A percentile compares a stretch with the other conserved stretches of the same genome.
phyloP scores from a whole-genome alignment of 2,329 filamentous ascomycete species.

The Xylaria sp. region DNA sequence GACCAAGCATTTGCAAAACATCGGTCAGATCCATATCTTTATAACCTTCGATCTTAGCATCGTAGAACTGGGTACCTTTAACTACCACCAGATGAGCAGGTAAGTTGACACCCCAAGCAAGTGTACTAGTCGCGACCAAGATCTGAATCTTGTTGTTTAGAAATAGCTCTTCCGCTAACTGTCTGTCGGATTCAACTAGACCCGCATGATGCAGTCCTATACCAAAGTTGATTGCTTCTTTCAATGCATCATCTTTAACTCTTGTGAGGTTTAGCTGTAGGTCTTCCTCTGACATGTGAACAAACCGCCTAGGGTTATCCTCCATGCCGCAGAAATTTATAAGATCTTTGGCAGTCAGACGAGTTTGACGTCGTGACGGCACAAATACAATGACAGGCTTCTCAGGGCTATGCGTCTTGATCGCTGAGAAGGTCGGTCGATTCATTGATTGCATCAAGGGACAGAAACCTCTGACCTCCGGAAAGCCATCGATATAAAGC shows the following conservation, averaged over 20 bases:
- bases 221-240: conserved; percentile 95
- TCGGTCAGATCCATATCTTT: conserved; percentile 99
- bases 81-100: conserved; percentile 97
- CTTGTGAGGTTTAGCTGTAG: conserved; percentile 85
- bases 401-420: conserved; percentile 94
- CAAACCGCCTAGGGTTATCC: conserved; percentile 92
- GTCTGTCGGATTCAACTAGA: conserved; percentile 92
- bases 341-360: conserved; percentile 92
- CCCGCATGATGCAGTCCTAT: conserved; percentile 98
- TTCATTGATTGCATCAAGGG: conserved; percentile 99
- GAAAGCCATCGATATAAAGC: conserved; percentile 97
- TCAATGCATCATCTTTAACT: conserved; percentile 91
- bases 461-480: conserved; percentile 93
- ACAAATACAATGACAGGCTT: conserved; percentile 99
- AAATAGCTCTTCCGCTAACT: conserved; percentile 92
- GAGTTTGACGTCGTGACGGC: conserved; percentile 91
- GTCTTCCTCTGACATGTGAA: conserved; percentile 95
- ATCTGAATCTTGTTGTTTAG: conserved; percentile 98
- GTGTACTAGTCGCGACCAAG: conserved; percentile 91
- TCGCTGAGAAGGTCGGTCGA: conserved; percentile 91
- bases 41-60: conserved; percentile 97
- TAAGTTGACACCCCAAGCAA: conserved; percentile 98
- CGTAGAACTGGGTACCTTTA: conserved; percentile 97
- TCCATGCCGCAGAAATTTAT: conserved; percentile 99
- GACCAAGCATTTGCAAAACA: conserved; percentile 96